These are phyloP conservation scores for Ceriops tagal DNA, from an alignment of 345 rosid genomes.

Conservation along the genomic window DNA sequence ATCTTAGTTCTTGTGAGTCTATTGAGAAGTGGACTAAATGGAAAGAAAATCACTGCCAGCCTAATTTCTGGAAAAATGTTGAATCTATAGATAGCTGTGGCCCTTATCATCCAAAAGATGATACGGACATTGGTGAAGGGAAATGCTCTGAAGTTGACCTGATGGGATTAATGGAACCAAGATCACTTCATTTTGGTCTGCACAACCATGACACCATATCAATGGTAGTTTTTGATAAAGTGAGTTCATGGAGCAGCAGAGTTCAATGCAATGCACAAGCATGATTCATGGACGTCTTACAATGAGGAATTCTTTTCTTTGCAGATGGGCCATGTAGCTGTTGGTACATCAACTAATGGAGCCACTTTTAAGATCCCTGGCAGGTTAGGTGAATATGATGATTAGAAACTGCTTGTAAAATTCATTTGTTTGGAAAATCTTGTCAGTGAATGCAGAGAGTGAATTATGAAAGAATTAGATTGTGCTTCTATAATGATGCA, in stretches of 20 bases:
- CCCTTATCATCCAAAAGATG: slow-evolving; percentile 53
- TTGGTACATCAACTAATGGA: slow-evolving; percentile 96
- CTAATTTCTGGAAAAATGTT: slow-evolving; percentile 84
- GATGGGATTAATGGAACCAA: slow-evolving; percentile 33
- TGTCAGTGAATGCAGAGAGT: not conserved
- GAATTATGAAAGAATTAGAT: not conserved
- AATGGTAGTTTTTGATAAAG: slow-evolving; percentile 85
- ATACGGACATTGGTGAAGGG: slow-evolving; percentile 14
- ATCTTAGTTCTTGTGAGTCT: slow-evolving; percentile 80
- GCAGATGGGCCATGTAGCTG: slow-evolving; percentile 83
- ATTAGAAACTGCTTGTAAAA: not conserved
- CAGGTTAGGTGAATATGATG: slow-evolving; percentile 42
- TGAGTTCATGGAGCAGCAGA: slow-evolving; percentile 25
- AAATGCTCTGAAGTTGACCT: slow-evolving; percentile 26
- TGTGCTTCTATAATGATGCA: not conserved
- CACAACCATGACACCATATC: slow-evolving; percentile 90
- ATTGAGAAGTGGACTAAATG: slow-evolving; percentile 71
- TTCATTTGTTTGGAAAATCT: not conserved
- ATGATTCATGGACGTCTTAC: not conserved
- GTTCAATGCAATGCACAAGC: not conserved
- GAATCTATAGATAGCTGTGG: slow-evolving; percentile 61
- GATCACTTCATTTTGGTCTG: slow-evolving; percentile 53
- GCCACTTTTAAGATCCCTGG: slow-evolving; percentile 95
- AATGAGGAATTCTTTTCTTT: slow-evolving; percentile 14
- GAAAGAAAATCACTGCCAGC: slow-evolving; percentile 67